These are phyloP conservation scores for Oryza glaberrima DNA, from an alignment of 176 grass and related monocot species.

Conservation along the genomic window DNA sequence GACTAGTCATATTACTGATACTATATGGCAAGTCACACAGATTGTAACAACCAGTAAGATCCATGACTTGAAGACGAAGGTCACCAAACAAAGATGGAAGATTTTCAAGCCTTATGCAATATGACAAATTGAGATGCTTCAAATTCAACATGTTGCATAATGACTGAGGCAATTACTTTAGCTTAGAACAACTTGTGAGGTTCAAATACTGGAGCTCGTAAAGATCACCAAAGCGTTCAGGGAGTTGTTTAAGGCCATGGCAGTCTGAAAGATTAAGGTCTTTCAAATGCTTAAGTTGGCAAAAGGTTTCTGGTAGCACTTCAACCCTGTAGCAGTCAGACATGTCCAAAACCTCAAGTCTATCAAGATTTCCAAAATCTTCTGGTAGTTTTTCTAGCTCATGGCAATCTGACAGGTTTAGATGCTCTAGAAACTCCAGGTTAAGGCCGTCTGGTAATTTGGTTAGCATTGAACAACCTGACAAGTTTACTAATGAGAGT, in stretches of 20 bases:
- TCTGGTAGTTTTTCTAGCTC: slow-evolving; percentile 5
- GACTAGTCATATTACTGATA: background rate
- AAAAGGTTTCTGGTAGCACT: slow-evolving; percentile 35
- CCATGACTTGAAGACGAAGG: background rate
- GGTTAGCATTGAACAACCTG: no score
- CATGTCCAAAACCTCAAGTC: slow-evolving; percentile 31
- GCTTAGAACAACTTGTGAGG: slow-evolving; percentile 11
- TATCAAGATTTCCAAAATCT: slow-evolving; percentile 8
- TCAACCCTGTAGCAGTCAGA: slow-evolving; percentile 28
- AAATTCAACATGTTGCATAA: background rate
- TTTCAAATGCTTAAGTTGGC: slow-evolving; percentile 37
- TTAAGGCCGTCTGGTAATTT: no score
- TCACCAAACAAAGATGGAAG: background rate
- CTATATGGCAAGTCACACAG: background rate
- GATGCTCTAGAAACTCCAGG: no score
- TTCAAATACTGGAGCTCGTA: slow-evolving; percentile 27
- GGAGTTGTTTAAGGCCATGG: slow-evolving; percentile 27
- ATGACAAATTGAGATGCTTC: slow-evolving; percentile 4
- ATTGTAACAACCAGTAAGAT: accelerated
- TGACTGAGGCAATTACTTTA: background rate
- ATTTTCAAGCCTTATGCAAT: background rate
- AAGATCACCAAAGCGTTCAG: slow-evolving; percentile 29
- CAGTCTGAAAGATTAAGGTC: slow-evolving; percentile 57
- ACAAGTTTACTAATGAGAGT: no score
- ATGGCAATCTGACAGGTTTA: no score